Base-by-base conservation (phyloP, 148 eudicot genomes). In the Limonium bicolor region DNA sequence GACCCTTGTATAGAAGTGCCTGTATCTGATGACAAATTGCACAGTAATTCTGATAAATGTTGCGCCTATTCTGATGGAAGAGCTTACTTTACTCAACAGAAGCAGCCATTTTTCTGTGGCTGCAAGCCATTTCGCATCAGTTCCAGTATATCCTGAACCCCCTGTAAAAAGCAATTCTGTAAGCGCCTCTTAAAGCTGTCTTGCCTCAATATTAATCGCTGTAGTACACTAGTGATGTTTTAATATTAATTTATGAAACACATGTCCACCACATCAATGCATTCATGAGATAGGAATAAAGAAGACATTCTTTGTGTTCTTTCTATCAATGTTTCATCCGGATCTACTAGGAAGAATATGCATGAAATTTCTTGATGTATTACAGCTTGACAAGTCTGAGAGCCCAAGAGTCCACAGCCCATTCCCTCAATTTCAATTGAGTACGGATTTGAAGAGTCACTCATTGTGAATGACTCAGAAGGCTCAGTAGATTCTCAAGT, bases 351-450 rank as follows among this genome's bases (percentile, higher is more conserved):
- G n/a, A n/a, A n/a, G n/a, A n/a, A n/a, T n/a, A n/a, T n/a, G n/a
- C n/a, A n/a, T n/a, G 46, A 18, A 41, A 23, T 27, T 17, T 2
- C 38, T 12, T 40, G 26, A 41, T 46, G 25, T 53, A 46, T 45
- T 57, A 18, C 56, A 26, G 94, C 64, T 54, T 71, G 72, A 59
- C 59, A 67, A 68, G 64, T 24, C 66, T 46, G 53, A 29, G 36
- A 33, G 58, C 47, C 18, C 24, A 45, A 54, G 53, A 33, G 44
- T 23, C 16, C 50, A 62, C 66, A 45, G 35, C 49, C 14, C 29
- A 39, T 36, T 42, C 47, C 51, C 31, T 53, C 58, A 38, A 40
- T 54, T 34, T 20, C 42, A 31, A 61, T 40, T 48, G 62, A 59
- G 59, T 57, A 51, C 16, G 38, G 36, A 54, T 46, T 51, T 56